These are phyloP conservation scores for Lactifluus piperatus DNA, from an alignment of 768 basidiomycete genomes.

Conservation along the genomic window DNA sequence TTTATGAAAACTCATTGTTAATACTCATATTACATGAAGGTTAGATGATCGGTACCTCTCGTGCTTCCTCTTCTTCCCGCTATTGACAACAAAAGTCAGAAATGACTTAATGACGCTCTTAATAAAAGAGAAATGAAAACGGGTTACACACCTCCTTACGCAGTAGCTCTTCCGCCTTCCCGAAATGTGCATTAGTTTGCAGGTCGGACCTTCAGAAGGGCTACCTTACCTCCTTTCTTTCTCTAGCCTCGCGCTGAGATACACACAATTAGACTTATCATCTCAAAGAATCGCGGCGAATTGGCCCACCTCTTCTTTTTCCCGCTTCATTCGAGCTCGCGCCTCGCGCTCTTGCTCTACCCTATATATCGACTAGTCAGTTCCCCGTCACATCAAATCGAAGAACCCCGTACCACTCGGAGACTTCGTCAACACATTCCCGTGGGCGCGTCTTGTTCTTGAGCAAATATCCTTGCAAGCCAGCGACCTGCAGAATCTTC, in stretches of 20 bases:
- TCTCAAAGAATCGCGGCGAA: not conserved
- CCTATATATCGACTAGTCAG: conserved; percentile 26
- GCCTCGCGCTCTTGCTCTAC: conserved; percentile 73
- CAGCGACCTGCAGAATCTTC: conserved; percentile 49
- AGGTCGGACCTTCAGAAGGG: not conserved
- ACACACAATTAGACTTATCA: not conserved
- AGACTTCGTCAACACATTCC: conserved; percentile 75
- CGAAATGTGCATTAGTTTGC: not conserved
- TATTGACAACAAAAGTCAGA: conserved; percentile 6
- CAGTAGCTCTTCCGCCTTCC: conserved; percentile 51
- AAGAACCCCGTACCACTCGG: conserved; percentile 45
- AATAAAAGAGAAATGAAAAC: not conserved
- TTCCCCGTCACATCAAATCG: conserved; percentile 3
- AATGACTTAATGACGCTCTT: conserved; percentile 15
- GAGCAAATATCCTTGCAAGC: conserved; percentile 76
- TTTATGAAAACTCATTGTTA: conserved; percentile 7
- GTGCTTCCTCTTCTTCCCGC: conserved; percentile 16
- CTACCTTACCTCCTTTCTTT: conserved; percentile 54
- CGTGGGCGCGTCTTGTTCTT: conserved; percentile 87
- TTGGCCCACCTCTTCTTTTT: conserved; percentile 47
- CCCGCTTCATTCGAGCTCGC: conserved; percentile 77
- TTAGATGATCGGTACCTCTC: conserved; percentile 16
- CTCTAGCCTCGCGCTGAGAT: conserved; percentile 65
- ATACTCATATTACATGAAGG: not conserved
- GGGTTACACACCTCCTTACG: conserved; percentile 45